Evolutionary conservation across 2,329 filamentous ascomycete genomes (phyloP).

Genomic region (Colletotrichum orchidophilum): DNA sequence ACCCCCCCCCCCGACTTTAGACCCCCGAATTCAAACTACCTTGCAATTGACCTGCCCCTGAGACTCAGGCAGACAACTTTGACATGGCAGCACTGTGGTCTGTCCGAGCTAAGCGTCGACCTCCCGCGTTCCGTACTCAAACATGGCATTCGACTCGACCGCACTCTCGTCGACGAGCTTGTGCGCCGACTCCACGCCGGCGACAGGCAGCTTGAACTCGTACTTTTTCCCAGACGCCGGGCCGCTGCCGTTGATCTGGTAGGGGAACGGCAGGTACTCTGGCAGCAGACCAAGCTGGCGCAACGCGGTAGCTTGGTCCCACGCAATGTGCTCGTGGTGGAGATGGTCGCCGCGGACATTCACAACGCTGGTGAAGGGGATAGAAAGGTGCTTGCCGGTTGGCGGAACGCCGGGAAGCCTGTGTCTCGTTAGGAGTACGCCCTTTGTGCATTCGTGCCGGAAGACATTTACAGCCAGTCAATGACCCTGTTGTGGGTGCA

Average conservation of each 20-base stretch:
- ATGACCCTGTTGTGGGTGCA: conserved; percentile 71
- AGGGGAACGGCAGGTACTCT: conserved; percentile 70
- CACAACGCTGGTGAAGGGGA: conserved; percentile 71
- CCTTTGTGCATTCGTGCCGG: background rate
- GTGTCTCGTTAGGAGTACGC: background rate
- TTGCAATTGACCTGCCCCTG: background rate
- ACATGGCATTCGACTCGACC: conserved; percentile 45
- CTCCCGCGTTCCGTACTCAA: conserved; percentile 32
- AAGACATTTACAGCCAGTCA: conserved; percentile 71
- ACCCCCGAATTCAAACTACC: background rate
- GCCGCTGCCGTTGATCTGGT: conserved; percentile 24
- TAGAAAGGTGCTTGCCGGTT: conserved; percentile 60
- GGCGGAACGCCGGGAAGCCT: conserved; percentile 64
- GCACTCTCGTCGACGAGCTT: conserved; percentile 45
- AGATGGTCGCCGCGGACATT: conserved; percentile 71
- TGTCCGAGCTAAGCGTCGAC: conserved; percentile 9
- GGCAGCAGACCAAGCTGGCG: conserved; percentile 64
- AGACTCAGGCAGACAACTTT: background rate
- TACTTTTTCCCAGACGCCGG: conserved; percentile 31
- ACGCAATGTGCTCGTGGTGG: conserved; percentile 73
- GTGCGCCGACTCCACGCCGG: conserved; percentile 41
- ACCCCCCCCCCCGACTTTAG: too few species aligned
- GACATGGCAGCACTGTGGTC: background rate
- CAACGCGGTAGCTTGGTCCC: conserved; percentile 74
- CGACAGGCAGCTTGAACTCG: conserved; percentile 45